These are phyloP conservation scores for Cordyceps fumosorosea DNA, from an alignment of 2,329 filamentous ascomycete species.

Conservation along the genomic window DNA sequence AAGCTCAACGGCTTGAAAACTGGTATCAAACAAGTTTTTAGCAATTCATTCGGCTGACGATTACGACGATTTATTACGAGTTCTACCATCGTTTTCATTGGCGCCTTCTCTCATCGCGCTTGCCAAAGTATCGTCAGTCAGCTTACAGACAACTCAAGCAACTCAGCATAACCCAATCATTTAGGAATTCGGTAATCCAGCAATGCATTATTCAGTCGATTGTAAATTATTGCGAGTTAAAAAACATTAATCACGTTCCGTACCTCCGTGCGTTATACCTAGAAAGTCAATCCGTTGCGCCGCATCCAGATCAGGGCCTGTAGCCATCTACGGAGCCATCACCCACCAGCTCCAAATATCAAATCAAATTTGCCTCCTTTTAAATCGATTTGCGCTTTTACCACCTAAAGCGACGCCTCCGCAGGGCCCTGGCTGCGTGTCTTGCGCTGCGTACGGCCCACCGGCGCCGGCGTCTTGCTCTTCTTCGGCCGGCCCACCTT, in stretches of 20 bases:
- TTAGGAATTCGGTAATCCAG: no score
- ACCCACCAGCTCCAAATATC: background rate
- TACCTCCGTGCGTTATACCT: no score
- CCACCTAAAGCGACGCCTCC: constrained; percentile 15
- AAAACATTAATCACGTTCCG: no score
- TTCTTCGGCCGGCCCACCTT: constrained; percentile 28
- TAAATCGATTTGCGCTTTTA: background rate
- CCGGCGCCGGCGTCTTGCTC: constrained; percentile 27
- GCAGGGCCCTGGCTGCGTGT: constrained; percentile 37
- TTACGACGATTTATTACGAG: no score
- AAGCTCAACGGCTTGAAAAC: background rate
- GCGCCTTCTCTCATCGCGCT: no score
- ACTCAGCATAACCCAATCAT: no score
- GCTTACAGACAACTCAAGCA: no score
- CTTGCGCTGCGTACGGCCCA: constrained; percentile 34
- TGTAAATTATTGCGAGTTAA: no score
- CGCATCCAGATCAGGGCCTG: background rate
- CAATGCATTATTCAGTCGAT: no score
- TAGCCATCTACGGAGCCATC: background rate
- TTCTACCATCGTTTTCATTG: no score
- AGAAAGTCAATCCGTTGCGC: background rate
- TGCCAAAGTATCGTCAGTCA: no score
- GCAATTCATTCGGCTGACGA: no score
- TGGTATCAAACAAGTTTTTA: background rate
- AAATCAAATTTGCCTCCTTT: background rate